Evolutionary conservation across 176 grass and related monocot genomes (phyloP).

Genomic region (Carex myosuroides): DNA sequence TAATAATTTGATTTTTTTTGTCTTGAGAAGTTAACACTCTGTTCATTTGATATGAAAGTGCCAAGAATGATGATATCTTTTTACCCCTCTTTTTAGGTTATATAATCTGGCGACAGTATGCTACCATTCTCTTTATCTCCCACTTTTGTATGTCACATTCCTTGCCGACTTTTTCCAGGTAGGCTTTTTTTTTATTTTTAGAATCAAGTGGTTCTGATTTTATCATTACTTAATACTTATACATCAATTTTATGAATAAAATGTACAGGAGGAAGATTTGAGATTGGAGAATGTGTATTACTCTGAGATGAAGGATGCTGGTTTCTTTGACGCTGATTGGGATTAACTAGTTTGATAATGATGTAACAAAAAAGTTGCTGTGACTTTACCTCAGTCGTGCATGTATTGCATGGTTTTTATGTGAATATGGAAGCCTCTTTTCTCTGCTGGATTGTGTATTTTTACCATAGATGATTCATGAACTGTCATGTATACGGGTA

Average conservation of each 20-base stretch:
- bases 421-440: constrained; percentile 37
- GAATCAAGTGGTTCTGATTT: neutral
- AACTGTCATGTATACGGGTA: constrained; percentile 4
- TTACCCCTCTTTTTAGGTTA: constrained; percentile 48
- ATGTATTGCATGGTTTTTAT: constrained; percentile 31
- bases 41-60: neutral
- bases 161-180: constrained; percentile 99
- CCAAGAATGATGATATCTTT: constrained; percentile 18
- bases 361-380: constrained; percentile 11
- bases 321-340: constrained; percentile 98
- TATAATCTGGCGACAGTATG: constrained; percentile 74
- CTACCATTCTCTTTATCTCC: constrained; percentile 97
- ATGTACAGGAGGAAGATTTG: constrained; percentile 85
- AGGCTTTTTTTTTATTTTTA: constrained; percentile 1
- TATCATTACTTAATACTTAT: neutral
- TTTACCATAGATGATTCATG: neutral
- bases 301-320: constrained; percentile 99
- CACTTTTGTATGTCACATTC: constrained; percentile 84
- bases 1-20: constrained; percentile 23
- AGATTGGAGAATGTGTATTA: constrained; percentile 95
- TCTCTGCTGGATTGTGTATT: neutral
- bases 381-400: constrained; percentile 32
- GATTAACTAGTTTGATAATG: constrained; percentile 34
- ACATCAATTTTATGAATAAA: constrained; percentile 14
- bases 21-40: constrained; percentile 6